Evolutionary conservation across 129 eudicot species (phyloP).

Genomic region (Mikania micrantha): DNA sequence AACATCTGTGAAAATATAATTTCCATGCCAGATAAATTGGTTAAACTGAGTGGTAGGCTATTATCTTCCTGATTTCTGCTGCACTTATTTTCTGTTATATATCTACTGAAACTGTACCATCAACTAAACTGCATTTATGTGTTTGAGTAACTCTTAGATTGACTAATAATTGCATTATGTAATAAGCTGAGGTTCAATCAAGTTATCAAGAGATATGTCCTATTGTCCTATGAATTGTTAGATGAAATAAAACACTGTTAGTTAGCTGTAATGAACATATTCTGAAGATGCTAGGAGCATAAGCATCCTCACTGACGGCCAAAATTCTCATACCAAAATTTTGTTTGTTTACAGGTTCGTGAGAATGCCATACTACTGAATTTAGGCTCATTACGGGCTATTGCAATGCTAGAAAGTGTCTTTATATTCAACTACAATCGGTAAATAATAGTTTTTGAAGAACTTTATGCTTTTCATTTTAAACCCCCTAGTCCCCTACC

Average conservation of each 20-base stretch:
- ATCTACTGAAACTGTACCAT: not conserved
- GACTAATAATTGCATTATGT: not conserved
- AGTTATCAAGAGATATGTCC: not conserved
- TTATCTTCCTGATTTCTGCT: not conserved
- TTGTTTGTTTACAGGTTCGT: constrained; percentile 55
- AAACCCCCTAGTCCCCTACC: not conserved
- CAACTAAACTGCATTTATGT: not conserved
- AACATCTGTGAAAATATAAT: not conserved
- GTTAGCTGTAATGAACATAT: not conserved
- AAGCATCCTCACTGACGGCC: not conserved
- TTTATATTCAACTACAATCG: constrained; percentile 89
- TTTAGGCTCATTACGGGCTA: constrained; percentile 88
- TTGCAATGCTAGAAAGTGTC: constrained; percentile 92
- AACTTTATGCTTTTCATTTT: not conserved
- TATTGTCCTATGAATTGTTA: not conserved
- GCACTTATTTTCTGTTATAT: not conserved
- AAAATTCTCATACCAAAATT: not conserved
- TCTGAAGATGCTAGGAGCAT: not conserved
- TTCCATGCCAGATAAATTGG: not conserved
- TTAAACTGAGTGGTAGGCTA: not conserved
- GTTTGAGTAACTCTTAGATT: not conserved
- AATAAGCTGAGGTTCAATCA: not conserved
- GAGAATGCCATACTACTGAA: constrained; percentile 89
- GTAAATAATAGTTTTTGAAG: constrained; percentile 33
- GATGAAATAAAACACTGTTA: not conserved